phyloP scores from a whole-genome alignment of 441 rosid genomes.

The Isatis lusitanica region DNA sequence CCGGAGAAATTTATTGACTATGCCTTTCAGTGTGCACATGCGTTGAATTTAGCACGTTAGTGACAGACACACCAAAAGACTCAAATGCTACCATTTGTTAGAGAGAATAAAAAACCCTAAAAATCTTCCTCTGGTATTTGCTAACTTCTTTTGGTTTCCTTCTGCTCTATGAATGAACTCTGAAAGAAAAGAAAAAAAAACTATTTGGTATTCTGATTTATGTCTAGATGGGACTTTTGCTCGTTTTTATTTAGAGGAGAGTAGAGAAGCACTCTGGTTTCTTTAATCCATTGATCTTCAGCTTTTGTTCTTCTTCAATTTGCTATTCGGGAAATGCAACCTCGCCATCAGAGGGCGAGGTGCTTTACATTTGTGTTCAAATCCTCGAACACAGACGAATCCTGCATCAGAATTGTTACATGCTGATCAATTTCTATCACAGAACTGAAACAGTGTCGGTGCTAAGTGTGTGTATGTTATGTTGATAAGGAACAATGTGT shows the following conservation, averaged over 20 bases:
- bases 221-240: neutral
- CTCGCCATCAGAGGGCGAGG: constrained; percentile 84
- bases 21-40: neutral
- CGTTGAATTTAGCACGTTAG: neutral
- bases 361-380: constrained; percentile 70
- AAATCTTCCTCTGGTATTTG: neutral
- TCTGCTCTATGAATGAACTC: constrained; percentile 10
- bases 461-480: neutral
- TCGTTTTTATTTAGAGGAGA: constrained; percentile 24
- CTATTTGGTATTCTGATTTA: neutral
- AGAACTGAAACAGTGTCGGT: constrained; percentile 3
- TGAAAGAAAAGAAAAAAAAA: neutral
- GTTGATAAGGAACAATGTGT: neutral
- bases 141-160: constrained; percentile 3
- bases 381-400: constrained; percentile 94
- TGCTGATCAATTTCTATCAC: constrained; percentile 6
- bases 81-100: constrained; percentile 18
- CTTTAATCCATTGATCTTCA: neutral
- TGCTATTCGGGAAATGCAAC: constrained; percentile 73
- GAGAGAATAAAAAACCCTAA: constrained; percentile 1
- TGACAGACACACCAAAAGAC: neutral
- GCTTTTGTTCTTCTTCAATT: constrained; percentile 44
- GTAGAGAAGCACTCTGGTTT: neutral
- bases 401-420: constrained; percentile 47
- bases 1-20: neutral